A percentile compares a stretch with the other conserved stretches of the same genome.
phyloP scores from a whole-genome alignment of 2,329 filamentous ascomycete species.

The Claviceps capensis region DNA sequence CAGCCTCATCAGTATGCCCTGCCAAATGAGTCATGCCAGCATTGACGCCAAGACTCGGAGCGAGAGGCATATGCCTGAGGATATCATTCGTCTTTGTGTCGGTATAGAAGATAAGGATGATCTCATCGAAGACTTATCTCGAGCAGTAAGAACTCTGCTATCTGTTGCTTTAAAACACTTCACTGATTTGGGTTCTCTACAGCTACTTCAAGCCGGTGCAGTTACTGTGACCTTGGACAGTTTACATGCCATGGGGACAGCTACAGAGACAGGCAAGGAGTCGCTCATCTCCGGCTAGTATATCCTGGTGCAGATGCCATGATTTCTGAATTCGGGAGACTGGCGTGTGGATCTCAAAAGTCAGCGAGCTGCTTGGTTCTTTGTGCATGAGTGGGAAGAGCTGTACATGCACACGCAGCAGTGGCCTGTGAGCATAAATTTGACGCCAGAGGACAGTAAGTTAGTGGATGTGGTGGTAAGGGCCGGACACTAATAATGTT shows the following conservation, averaged over 20 bases:
- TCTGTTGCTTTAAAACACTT: neutral
- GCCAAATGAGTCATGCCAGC: constrained; percentile 97
- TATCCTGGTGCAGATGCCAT: neutral
- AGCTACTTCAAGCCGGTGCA: constrained; percentile 89
- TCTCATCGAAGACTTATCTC: constrained; percentile 80
- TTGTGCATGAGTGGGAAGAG: neutral
- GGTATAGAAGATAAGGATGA: constrained; percentile 91
- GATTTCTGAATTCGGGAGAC: too few species aligned
- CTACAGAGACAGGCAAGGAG: constrained; percentile 17
- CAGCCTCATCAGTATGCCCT: constrained; percentile 97
- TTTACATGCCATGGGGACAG: constrained; percentile 48
- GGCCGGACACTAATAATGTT: too few species aligned
- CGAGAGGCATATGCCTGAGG: constrained; percentile 87
- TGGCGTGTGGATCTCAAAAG: too few species aligned
- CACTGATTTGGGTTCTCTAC: neutral
- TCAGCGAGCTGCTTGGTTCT: neutral
- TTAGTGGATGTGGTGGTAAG: too few species aligned
- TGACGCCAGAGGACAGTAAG: too few species aligned
- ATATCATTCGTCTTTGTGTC: constrained; percentile 89
- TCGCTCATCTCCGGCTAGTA: neutral
- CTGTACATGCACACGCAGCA: too few species aligned
- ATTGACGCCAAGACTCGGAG: constrained; percentile 89
- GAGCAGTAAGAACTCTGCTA: constrained; percentile 55
- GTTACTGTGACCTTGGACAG: constrained; percentile 76
- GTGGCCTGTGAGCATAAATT: too few species aligned